Evolutionary conservation across 768 basidiomycete genomes (phyloP), one percentile per base, ranked within the genome.

Genomic region (Naematelia aurantialba): DNA sequence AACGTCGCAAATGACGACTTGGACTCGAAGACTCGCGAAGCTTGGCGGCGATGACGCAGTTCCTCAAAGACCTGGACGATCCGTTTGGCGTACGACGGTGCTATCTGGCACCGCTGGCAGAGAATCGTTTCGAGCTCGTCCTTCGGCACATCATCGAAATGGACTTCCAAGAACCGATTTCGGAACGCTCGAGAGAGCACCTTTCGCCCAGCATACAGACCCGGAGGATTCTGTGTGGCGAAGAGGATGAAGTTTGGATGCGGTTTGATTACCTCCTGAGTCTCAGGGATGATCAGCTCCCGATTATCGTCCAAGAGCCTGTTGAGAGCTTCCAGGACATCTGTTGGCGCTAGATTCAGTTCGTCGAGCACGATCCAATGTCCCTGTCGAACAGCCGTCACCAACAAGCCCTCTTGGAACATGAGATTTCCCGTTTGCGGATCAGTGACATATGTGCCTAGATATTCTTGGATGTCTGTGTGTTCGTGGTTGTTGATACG

Each of bases 401-500:
- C 91, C 22, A 99, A 83, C 0, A 99, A 79, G 8, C 96, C 96
- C 73, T 99, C 96, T 67, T 87, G 88, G 79, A 96, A 98, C 8
- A 89, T 85, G 14, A 98, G 83, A 76, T 91, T 93, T n/a, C 96
- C 96, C 0, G 91, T 90, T 13, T 83, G 73, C 5, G 91, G 85
- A 75, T 98, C 92, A 1, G 96, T 93, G 22, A 93, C 85, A 72
- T 99, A 99, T 0, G 91, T 91, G 2, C 96, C 96, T 47, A 98
- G 82, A 72, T 99, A 99, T 74, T 99, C 96, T 72, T 99, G 96
- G 51, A 99, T 96, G 63, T 99, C 96, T 4, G 96, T 99, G 72
- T 98, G 96, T 63, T 99, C 96, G 79, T 99, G 96, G 70, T 99
- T 99, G 80, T 99, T 99, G 82, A 99, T 97, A 42, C 96, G 89